Percentiles rank a stretch among this genome's conserved stretches.
Conservation (phyloP, 495 filamentous ascomycete species). For the Penicillium fimorum region DNA sequence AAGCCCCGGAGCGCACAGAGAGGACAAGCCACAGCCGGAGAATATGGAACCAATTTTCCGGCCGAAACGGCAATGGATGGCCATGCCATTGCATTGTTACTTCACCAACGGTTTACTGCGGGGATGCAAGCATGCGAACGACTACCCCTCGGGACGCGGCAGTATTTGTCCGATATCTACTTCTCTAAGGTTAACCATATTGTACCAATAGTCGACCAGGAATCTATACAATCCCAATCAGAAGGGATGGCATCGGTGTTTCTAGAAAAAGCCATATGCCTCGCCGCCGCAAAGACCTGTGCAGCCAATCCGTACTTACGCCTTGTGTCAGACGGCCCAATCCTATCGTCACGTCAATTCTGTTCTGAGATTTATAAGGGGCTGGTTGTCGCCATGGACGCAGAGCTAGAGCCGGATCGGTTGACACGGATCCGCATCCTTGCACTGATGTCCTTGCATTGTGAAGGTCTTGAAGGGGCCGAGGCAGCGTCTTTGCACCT, state of each 20-base stretch:
- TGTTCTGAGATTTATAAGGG: constrained; percentile 41
- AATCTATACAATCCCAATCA: constrained; percentile 22
- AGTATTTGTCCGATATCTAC: constrained; percentile 31
- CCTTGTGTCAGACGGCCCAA: constrained; percentile 25
- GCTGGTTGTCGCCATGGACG: constrained; percentile 39
- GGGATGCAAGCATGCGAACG: constrained; percentile 31
- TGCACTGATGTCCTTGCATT: constrained; percentile 47
- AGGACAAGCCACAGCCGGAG: constrained; percentile 3
- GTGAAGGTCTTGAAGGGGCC: constrained; percentile 44
- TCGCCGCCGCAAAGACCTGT: constrained; percentile 46
- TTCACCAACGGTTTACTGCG: constrained; percentile 30
- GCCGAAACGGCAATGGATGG: constrained; percentile 15
- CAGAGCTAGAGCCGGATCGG: constrained; percentile 42
- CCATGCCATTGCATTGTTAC: constrained; percentile 23
- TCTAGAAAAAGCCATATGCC: constrained; percentile 45
- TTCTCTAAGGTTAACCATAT: constrained; percentile 37
- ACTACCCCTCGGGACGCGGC: constrained; percentile 28
- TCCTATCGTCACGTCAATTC: constrained; percentile 32
- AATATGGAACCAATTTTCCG: constrained; percentile 1
- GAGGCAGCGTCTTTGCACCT: constrained; percentile 48
- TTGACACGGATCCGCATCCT: constrained; percentile 46
- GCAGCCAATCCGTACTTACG: constrained; percentile 33
- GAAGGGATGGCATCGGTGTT: constrained; percentile 31
- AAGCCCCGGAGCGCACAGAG: constrained; percentile 1
- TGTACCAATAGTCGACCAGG: constrained; percentile 39